Conservation (phyloP, 345 rosid species). For the Citrus glauca region DNA sequence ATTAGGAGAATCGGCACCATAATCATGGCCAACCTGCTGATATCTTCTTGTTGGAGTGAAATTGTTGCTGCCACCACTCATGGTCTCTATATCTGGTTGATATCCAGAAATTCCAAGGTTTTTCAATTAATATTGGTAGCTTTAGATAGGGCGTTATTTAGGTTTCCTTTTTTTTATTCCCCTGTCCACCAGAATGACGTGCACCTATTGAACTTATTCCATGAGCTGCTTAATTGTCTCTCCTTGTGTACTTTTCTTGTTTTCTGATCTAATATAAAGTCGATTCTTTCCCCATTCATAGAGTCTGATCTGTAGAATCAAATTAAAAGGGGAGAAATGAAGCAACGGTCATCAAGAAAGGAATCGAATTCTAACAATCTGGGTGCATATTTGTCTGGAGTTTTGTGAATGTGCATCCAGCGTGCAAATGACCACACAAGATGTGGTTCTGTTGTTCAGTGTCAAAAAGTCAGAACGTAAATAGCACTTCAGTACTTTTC, state of each 20-base stretch:
- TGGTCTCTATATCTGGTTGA: background rate
- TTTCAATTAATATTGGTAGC: background rate
- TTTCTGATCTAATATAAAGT: constrained; percentile 9
- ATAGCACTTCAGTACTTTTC: background rate
- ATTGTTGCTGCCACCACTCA: constrained; percentile 17
- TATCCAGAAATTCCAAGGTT: background rate
- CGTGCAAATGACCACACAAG: background rate
- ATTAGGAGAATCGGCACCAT: background rate
- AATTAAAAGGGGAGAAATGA: background rate
- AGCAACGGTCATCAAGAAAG: background rate
- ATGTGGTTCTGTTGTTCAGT: background rate
- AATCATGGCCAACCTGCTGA: background rate
- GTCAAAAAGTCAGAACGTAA: background rate
- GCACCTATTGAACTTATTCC: constrained; percentile 6
- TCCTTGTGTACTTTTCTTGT: background rate
- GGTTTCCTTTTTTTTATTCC: background rate
- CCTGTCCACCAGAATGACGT: background rate
- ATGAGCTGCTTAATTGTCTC: background rate
- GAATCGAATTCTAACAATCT: constrained; percentile 7
- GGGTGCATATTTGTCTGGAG: background rate
- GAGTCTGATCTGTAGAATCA: background rate
- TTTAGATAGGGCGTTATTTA: background rate
- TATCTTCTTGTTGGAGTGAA: background rate
- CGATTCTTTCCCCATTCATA: constrained; percentile 7
- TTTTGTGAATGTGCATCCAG: background rate